These are phyloP conservation scores for Lecanicillium sp. DNA, from an alignment of 2,329 filamentous ascomycete species.

Conservation along the genomic window DNA sequence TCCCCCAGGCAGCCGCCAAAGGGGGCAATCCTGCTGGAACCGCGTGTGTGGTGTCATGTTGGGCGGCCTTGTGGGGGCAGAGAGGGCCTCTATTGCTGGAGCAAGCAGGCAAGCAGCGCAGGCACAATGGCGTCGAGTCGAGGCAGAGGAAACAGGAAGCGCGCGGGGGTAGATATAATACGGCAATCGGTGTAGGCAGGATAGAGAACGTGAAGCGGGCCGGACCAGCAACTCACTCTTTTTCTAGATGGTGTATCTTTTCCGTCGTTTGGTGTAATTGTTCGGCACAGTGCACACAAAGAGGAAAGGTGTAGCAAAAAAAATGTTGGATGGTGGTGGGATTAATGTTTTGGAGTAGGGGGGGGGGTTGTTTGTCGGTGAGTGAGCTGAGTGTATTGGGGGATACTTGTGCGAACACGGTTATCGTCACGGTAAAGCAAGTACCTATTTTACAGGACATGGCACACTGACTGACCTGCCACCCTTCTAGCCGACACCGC, in stretches of 20 bases:
- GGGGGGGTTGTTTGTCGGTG: slow-evolving; percentile 9
- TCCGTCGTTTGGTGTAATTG: slow-evolving; percentile 4
- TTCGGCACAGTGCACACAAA: neutral
- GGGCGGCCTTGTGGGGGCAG: slow-evolving; percentile 8
- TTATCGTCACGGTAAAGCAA: no score
- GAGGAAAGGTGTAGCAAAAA: slow-evolving; percentile 6
- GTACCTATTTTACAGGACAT: no score
- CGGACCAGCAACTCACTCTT: slow-evolving; percentile 10
- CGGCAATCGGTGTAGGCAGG: no score
- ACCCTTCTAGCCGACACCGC: no score
- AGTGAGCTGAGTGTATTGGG: no score
- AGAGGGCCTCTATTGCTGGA: slow-evolving; percentile 11
- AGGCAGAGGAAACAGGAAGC: neutral
- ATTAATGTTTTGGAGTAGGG: slow-evolving; percentile 9
- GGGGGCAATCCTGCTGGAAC: neutral
- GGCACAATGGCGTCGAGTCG: neutral
- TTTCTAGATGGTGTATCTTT: neutral
- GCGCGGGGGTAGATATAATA: no score
- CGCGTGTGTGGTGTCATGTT: slow-evolving; percentile 1
- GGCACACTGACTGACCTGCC: no score
- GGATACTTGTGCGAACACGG: no score
- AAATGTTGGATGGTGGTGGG: slow-evolving; percentile 12
- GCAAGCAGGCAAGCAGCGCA: neutral
- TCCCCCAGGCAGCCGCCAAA: neutral
- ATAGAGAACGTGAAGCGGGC: no score